Evolutionary conservation across 768 basidiomycete species (phyloP), one percentile per base, ranked within the genome.

Genomic region (Termitomyces eurrhizus): DNA sequence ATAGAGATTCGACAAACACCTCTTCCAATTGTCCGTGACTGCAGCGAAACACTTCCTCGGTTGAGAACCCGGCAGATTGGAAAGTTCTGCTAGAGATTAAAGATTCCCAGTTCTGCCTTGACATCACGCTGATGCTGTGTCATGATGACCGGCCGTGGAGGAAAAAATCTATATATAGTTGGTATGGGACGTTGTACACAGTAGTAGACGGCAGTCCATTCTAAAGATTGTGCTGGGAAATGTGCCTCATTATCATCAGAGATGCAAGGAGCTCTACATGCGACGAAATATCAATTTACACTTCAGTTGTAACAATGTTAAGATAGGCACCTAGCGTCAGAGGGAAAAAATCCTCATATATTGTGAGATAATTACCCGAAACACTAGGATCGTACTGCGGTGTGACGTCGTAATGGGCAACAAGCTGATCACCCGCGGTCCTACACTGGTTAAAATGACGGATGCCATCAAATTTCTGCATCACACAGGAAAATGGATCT

Each of bases 361-460:
- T 45, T n/a, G 62, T 63, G n/a, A 63, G 58, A 52, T 63, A 63
- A 29, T 57, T 59, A 48, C 62, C 62, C 29, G 62, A 63, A 26
- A 59, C 58, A 24, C 49, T 46, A 3, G 62, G 62, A 45, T 63
- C 58, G 29, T 63, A 59, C 3, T 58, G 50, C 21, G 62, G 62
- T 12, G 45, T 56, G 21, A 57, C 35, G 14, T 59, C 49, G 21
- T 59, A 63, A 36, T 59, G 62, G 7, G 62, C 62, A 12, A 63
- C 58, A 26, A 59, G 48, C 11, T 46, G 18, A 37, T 63, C 48
- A 29, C 57, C 58, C 13, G 4, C 12, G 14, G 62, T 57, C 1
- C 54, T 63, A 51, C 62, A 63, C 62, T 63, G 50, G 21, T 35
- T 13, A 52, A 54, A 42, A 24, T 33, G 16, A 11, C 18, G 13